These are phyloP conservation scores for Vitellaria paradoxa DNA, from an alignment of 179 eudicot genomes.

Conservation along the genomic window DNA sequence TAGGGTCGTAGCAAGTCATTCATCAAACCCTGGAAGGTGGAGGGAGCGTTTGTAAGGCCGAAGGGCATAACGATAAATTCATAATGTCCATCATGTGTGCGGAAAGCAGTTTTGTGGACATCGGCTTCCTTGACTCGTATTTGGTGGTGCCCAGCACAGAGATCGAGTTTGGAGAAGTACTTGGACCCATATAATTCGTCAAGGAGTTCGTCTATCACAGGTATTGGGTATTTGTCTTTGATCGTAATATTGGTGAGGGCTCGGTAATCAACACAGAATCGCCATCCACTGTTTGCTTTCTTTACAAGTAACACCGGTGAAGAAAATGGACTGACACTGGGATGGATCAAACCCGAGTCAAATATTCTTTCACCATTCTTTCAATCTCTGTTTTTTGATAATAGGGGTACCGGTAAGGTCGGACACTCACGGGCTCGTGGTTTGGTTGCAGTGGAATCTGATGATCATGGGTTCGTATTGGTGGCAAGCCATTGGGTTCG, in stretches of 20 bases:
- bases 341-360: no score
- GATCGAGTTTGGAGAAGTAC: neutral
- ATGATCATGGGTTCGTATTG: neutral
- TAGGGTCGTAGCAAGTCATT: no score
- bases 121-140: no score
- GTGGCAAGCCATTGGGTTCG: no score
- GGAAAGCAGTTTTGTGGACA: no score
- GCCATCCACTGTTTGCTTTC: neutral
- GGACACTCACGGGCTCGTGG: neutral
- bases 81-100: no score
- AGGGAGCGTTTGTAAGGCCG: no score
- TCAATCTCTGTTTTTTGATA: neutral
- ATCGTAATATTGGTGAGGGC: neutral
- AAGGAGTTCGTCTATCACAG: neutral
- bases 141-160: neutral
- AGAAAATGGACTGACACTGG: neutral
- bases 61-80: no score
- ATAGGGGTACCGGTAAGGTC: neutral
- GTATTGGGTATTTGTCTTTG: neutral
- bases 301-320: neutral
- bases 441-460: neutral
- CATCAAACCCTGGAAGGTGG: no score
- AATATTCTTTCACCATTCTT: neutral
- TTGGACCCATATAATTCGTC: neutral
- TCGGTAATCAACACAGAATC: neutral